phyloP scores from a whole-genome alignment of 257 asterid species.

The Apocynum venetum region DNA sequence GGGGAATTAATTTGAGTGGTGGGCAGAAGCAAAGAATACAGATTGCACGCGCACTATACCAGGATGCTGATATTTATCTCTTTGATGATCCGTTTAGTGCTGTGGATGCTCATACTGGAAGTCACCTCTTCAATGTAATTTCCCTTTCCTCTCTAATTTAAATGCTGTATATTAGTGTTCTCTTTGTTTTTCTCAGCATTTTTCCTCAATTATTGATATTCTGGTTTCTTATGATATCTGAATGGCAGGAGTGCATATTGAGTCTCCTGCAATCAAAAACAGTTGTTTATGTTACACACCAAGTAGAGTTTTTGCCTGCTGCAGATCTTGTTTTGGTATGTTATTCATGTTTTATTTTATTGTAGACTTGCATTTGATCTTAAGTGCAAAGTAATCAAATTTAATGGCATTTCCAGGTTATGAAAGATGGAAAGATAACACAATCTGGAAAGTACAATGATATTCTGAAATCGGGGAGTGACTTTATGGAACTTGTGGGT shows the following conservation, averaged over 20 bases:
- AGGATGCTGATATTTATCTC: conserved; percentile 73
- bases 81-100: conserved; percentile 96
- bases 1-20: conserved; percentile 91
- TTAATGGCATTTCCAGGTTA: conserved; percentile 43
- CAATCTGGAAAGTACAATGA: conserved; percentile 81
- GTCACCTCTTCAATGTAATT: conserved; percentile 75
- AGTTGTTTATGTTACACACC: conserved; percentile 75
- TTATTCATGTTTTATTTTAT: conserved; percentile 11
- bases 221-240: conserved; percentile 8
- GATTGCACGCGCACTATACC: conserved; percentile 82
- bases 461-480: conserved; percentile 61
- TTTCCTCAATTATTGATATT: not conserved
- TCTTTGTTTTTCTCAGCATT: not conserved
- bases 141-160: conserved; percentile 1
- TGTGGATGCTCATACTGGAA: conserved; percentile 93
- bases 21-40: conserved; percentile 92
- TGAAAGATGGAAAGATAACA: conserved; percentile 73
- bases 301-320: conserved; percentile 82
- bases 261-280: conserved; percentile 58
- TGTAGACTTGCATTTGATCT: not conserved
- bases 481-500: conserved; percentile 87
- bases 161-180: not conserved
- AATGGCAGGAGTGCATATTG: conserved; percentile 65
- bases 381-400: not conserved
- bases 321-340: conserved; percentile 84